Conservation (phyloP, 768 basidiomycete genomes). For the Mycena pura region DNA sequence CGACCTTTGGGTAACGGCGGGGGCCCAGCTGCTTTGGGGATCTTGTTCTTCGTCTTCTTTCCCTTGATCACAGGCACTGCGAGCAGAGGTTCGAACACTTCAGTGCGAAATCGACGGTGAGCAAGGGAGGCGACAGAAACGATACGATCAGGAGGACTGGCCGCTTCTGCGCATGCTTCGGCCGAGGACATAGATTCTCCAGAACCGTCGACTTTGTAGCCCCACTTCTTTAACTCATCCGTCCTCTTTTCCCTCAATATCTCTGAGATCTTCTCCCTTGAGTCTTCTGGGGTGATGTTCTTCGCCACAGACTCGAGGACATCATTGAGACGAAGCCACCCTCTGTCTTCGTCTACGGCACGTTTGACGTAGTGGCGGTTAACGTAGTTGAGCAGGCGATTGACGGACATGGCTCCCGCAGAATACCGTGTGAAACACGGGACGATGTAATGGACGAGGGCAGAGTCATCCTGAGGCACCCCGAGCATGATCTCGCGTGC, state of each 20-base stretch:
- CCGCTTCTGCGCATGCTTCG: slow-evolving; percentile 78
- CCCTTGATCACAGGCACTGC: slow-evolving; percentile 71
- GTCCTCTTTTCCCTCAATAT: slow-evolving; percentile 63
- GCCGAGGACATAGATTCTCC: slow-evolving; percentile 57
- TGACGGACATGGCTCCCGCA: slow-evolving; percentile 69
- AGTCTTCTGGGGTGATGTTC: slow-evolving; percentile 54
- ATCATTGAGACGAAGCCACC: slow-evolving; percentile 76
- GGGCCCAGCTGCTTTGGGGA: slow-evolving; percentile 47
- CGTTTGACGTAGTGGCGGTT: slow-evolving; percentile 74
- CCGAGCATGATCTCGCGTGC: slow-evolving; percentile 68
- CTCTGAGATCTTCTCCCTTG: slow-evolving; percentile 65
- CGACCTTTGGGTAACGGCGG: slow-evolving; percentile 66
- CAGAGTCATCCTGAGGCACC: slow-evolving; percentile 68
- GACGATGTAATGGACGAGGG: slow-evolving; percentile 72
- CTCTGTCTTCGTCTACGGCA: slow-evolving; percentile 78
- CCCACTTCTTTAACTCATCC: slow-evolving; percentile 77
- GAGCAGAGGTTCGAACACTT: slow-evolving; percentile 74
- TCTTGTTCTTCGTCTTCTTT: slow-evolving; percentile 58
- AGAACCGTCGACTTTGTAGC: slow-evolving; percentile 60
- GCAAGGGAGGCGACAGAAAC: slow-evolving; percentile 70
- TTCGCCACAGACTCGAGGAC: slow-evolving; percentile 66
- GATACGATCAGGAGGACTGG: slow-evolving; percentile 70
- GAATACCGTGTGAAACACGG: slow-evolving; percentile 75
- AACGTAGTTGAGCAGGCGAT: slow-evolving; percentile 77
- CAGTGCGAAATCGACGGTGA: slow-evolving; percentile 72